phyloP scores from a whole-genome alignment of 208 protist species.

The Acanthamoeba rhysodes region DNA sequence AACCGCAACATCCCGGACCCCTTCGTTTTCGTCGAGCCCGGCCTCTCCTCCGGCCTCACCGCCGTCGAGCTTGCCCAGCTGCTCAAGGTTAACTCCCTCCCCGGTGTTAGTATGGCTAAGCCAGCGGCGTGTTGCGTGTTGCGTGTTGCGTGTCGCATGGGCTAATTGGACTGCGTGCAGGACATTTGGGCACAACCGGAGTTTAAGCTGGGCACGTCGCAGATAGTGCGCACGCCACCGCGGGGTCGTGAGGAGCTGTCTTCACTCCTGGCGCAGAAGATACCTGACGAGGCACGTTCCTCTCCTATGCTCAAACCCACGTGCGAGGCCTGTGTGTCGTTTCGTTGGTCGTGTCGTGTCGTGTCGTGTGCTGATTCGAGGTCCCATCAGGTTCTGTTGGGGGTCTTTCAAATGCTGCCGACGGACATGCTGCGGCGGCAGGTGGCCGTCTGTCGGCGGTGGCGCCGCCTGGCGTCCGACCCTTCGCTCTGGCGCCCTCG shows the following conservation, averaged over 20 bases:
- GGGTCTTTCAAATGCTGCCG: neutral
- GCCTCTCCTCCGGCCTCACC: neutral
- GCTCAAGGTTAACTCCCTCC: neutral
- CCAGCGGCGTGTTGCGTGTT: no score
- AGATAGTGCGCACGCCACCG: neutral
- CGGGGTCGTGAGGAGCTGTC: neutral
- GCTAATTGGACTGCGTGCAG: neutral
- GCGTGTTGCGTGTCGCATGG: neutral
- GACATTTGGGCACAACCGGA: neutral
- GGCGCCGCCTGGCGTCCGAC: constrained; percentile 42
- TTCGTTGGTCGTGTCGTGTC: no score
- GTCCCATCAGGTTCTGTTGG: neutral
- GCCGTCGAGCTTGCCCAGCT: neutral
- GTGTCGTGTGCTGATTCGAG: no score
- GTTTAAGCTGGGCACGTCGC: neutral
- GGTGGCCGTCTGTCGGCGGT: constrained; percentile 26
- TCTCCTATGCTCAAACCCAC: no score
- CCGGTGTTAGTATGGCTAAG: no score
- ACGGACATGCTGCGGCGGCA: neutral
- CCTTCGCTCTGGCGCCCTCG: constrained; percentile 22
- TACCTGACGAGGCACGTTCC: neutral
- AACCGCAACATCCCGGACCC: constrained; percentile 1
- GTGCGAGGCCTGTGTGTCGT: no score
- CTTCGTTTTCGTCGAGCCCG: constrained; percentile 2
- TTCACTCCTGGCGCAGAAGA: neutral